Conservation (phyloP, 2,329 filamentous ascomycete genomes). For the Cyclaneusma minus region DNA sequence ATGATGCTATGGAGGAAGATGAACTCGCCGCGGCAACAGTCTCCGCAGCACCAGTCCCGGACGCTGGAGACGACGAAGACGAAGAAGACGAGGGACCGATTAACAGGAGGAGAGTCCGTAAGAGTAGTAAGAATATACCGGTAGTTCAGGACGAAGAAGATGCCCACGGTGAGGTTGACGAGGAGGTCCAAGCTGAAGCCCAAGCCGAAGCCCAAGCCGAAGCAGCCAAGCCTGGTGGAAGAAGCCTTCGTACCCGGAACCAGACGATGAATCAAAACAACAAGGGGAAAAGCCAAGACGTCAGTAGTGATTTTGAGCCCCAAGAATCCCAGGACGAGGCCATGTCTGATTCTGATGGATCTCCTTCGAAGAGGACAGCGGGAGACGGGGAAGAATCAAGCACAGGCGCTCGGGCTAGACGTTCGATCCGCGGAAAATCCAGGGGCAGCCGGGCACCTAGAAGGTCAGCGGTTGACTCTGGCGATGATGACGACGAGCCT, state of each 20-base stretch:
- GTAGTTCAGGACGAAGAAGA: slow-evolving; percentile 12
- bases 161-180: slow-evolving; percentile 5
- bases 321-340: slow-evolving; percentile 35
- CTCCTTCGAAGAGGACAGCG: slow-evolving; percentile 20
- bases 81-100: no score
- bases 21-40: slow-evolving; percentile 1
- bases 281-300: slow-evolving; percentile 11
- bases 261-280: slow-evolving; percentile 8
- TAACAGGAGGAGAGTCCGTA: no score
- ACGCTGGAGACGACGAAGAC: slow-evolving; percentile 1
- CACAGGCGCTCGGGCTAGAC: slow-evolving; percentile 33
- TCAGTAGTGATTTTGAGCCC: slow-evolving; percentile 20
- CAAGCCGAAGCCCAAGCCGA: slow-evolving; percentile 6
- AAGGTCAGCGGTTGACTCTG: slow-evolving; percentile 29
- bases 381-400: slow-evolving; percentile 27
- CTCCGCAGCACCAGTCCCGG: neutral
- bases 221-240: slow-evolving; percentile 1
- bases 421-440: slow-evolving; percentile 22
- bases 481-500: slow-evolving; percentile 37
- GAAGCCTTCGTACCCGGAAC: slow-evolving; percentile 1
- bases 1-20: slow-evolving; percentile 2
- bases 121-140: no score
- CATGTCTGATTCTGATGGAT: slow-evolving; percentile 23
- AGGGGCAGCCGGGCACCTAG: slow-evolving; percentile 30
- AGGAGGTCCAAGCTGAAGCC: slow-evolving; percentile 3